Evolutionary conservation across 2,329 filamentous ascomycete genomes (phyloP).

Genomic region (Exophiala spinifera): DNA sequence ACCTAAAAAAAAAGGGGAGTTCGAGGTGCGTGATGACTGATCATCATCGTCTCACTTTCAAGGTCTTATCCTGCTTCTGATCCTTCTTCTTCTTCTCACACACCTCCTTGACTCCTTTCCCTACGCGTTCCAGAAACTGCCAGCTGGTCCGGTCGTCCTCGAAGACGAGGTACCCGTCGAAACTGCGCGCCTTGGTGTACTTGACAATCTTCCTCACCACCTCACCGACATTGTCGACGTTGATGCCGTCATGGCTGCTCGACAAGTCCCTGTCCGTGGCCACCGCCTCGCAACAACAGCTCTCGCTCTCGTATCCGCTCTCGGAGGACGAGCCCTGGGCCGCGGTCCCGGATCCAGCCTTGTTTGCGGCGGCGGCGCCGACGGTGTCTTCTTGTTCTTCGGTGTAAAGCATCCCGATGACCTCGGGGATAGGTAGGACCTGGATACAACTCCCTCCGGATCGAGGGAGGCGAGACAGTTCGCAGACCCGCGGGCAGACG

Average conservation of each 20-base stretch:
- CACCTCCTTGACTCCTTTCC: constrained; percentile 9
- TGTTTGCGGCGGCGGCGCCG: too few relatives aligned
- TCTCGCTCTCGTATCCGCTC: neutral
- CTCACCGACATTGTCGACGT: constrained; percentile 5
- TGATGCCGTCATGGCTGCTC: too few relatives aligned
- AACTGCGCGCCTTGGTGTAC: constrained; percentile 13
- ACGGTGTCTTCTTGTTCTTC: neutral
- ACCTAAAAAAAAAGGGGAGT: neutral
- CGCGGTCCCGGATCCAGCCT: too few relatives aligned
- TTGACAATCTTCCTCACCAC: constrained; percentile 17
- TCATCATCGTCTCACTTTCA: neutral
- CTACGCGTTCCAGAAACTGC: constrained; percentile 19
- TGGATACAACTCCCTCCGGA: constrained; percentile 10
- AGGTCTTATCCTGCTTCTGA: too few relatives aligned
- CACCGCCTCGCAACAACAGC: neutral
- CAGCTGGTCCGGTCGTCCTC: constrained; percentile 14
- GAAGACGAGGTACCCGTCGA: constrained; percentile 20
- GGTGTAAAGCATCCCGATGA: constrained; percentile 1
- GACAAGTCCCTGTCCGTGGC: neutral
- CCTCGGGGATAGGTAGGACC: constrained; percentile 13
- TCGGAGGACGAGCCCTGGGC: too few relatives aligned
- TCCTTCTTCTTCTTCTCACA: neutral
- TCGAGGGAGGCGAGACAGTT: constrained; percentile 10
- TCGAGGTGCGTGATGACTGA: too few relatives aligned
- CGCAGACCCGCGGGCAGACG: constrained; percentile 13